Evolutionary conservation across 2,329 filamentous ascomycete species (phyloP), one percentile per base, ranked within the genome.

Genomic region (Diaporthe citri): DNA sequence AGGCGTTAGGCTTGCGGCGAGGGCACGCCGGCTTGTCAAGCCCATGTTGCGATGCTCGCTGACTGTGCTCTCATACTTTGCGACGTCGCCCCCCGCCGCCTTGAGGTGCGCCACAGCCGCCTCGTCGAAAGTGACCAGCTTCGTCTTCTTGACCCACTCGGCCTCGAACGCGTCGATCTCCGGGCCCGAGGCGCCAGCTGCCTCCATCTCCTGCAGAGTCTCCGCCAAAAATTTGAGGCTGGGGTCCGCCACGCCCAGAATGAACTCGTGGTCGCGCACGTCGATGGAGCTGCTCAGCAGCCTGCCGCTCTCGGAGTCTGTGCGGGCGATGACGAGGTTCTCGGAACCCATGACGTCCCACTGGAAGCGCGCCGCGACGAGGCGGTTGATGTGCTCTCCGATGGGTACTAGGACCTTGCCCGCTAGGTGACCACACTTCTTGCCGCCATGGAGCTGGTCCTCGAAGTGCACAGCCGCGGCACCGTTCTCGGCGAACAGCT

Each of bases 291-390:
- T 97, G 75, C 94, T 97, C 73, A 99, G 89, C 31, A 99, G 90
- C 82, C 93, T 96, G 60, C 96, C 97, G 77, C 95, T 97, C 85
- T 98, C 97, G 0, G 95, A 97, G 84, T 99, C 97, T 1, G 97
- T 98, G 74, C 97, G 93, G 3, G 97, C 97, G 82, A 99, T 97
- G 56, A 98, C 92, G 5, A 98, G 89, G 83, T 97, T 98, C 86
- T 99, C 97, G 71, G 91, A 93, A 62, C 96, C 97, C 96, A 99
- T 98, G 79, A 98, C 89, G 81, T 99, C 97, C 96, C 96, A 99
- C 82, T 99, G 97, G 86, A 98, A 98, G 75, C 97, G 93, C 4
- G 96, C 93, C 2, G 97, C 96, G 28, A 95, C 93, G 6, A 99
- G 91, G 39, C 97, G 93, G 86, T 98, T 98, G 88, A 98, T 97